phyloP scores from a whole-genome alignment of 78 protist species.

The Planoprotostelium fungivorum region DNA sequence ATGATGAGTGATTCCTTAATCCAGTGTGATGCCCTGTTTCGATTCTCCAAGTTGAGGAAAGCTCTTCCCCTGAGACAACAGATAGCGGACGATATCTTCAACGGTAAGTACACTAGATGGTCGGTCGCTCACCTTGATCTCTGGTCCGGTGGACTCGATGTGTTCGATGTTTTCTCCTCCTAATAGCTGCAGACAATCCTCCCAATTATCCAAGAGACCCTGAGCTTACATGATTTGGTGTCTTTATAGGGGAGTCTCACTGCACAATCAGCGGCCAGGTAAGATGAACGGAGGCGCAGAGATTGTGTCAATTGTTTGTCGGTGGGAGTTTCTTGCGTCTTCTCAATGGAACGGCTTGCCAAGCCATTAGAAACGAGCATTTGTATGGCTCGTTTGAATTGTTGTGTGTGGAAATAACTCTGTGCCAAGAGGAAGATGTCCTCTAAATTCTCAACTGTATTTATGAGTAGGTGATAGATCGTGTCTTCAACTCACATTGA shows the following conservation, averaged over 20 bases:
- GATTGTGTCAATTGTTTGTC: too few relatives aligned
- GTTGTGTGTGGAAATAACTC: not conserved
- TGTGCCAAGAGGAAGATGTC: not conserved
- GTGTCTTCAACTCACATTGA: not conserved
- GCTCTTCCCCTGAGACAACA: constrained; percentile 22
- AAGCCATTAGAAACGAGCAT: not conserved
- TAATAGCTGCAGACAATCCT: not conserved
- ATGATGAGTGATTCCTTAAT: constrained; percentile 18
- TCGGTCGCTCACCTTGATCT: not conserved
- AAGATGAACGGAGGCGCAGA: too few relatives aligned
- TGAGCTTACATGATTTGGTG: not conserved
- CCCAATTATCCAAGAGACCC: not conserved
- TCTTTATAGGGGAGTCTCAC: not conserved
- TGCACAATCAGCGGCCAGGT: not conserved
- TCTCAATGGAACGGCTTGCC: not conserved
- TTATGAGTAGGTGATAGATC: not conserved
- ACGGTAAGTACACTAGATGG: not conserved
- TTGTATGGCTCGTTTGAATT: not conserved
- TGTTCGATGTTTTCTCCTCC: not conserved
- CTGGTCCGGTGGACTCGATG: not conserved
- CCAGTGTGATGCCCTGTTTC: constrained; percentile 45
- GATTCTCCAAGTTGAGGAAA: constrained; percentile 36
- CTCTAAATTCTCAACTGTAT: not conserved
- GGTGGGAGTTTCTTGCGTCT: not conserved
- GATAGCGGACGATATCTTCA: constrained; percentile 19